phyloP scores from a whole-genome alignment of 148 eudicot species.

The Pharnaceum exiguum region DNA sequence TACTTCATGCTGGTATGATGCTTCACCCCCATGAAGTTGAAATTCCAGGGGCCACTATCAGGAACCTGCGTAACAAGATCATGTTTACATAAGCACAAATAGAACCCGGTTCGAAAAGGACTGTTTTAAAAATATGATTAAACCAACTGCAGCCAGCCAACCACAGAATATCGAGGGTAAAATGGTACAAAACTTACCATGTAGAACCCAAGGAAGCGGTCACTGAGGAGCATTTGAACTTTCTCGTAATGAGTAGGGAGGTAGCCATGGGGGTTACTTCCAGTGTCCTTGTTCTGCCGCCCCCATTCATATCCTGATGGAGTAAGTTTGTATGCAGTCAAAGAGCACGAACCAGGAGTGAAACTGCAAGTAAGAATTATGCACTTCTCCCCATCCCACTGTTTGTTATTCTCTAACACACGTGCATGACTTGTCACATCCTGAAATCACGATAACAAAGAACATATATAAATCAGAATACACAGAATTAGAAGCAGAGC shows the following conservation, averaged over 20 bases:
- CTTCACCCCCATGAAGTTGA: constrained; percentile 97
- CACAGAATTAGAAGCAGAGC: not conserved
- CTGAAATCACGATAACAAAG: constrained; percentile 28
- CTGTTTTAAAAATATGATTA: not conserved
- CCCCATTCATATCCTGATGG: constrained; percentile 99
- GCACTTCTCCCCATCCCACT: constrained; percentile 98
- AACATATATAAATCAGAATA: not conserved
- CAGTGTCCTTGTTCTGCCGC: constrained; percentile 76
- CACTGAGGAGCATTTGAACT: constrained; percentile 99
- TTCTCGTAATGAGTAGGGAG: constrained; percentile 97
- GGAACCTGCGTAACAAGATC: constrained; percentile 43
- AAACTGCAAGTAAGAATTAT: constrained; percentile 95
- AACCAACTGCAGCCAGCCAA: not conserved
- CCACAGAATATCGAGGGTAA: not conserved
- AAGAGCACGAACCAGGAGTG: constrained; percentile 95
- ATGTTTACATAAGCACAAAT: not conserved
- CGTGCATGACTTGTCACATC: constrained; percentile 89
- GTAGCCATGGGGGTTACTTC: constrained; percentile 91
- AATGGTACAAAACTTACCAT: constrained; percentile 47
- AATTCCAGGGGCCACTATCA: constrained; percentile 95
- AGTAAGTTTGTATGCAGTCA: constrained; percentile 96
- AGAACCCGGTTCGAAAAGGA: not conserved
- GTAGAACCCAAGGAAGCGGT: constrained; percentile 97
- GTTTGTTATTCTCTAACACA: constrained; percentile 78
- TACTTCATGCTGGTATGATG: constrained; percentile 79